Base-by-base conservation (phyloP, 495 filamentous ascomycete species). In the Aspergillus kassunensis region DNA sequence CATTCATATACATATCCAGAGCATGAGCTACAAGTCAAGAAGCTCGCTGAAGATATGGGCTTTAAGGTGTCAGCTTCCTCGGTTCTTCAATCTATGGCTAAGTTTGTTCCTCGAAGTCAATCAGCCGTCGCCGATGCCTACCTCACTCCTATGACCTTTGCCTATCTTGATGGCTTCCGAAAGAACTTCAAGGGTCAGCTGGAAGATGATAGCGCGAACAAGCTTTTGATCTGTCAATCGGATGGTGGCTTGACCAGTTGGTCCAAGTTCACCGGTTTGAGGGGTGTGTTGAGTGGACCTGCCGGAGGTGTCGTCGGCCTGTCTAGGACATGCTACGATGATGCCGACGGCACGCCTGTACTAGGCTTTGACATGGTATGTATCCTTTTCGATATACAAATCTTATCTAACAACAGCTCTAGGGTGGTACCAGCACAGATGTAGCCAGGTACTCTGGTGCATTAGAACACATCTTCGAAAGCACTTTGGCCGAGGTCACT, bases 391-490 rank as follows among this genome's bases (percentile, higher is more conserved):
- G 27, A 5, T 11, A 5, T 11, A 11, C 9, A n/a, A 2, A 6
- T n/a, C 23, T 30, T 27, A 21, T 16, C 33, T 1, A 33, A 30
- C 2, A 33, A 30, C 35, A 19, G 15, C 4, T 46, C 15, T 23
- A 53, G 51, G 51, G 83, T n/a, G 91, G 91, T 33, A 97, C 91
- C 2, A 90, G 85, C 52, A 96, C 91, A 3, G 91, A 97, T 63
- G 91, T 96, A 4, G 89, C 86, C 30, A 71, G 91, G 35, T 96
- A 91, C 60, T 90, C 88, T 19, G 90, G 90, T 13, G 75, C 87
- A 27, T 90, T 95, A 59, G 90, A 96, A 45, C 90, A 97, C 63
- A 90, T 95, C 1, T 96, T 96, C 53, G 91, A 96, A 68, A 96
- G 87, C 9, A 96, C 90, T 0, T 91, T 89, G 3, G 91, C 91